Evolutionary conservation across 2,329 filamentous ascomycete species (phyloP), one percentile per base, ranked within the genome.

Genomic region (Magnaporthiopsis rhizophila): DNA sequence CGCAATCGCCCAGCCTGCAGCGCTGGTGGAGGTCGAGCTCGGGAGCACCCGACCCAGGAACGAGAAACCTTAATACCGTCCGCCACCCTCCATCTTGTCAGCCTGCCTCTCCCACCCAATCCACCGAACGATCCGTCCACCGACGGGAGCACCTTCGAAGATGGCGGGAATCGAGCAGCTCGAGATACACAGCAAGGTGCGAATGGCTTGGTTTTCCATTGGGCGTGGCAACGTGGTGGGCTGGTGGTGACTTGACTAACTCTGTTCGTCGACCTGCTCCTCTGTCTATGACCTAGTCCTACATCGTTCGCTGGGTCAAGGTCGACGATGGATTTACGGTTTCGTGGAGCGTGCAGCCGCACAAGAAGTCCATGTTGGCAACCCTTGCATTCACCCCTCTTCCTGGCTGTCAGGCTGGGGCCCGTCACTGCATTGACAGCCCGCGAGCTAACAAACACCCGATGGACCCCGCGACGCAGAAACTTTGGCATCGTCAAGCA

Each of bases 401-500:
- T 7, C 45, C 3, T 24, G 45, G 21, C 45, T 13, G 21, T 8
- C 7, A 11, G 6, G 5, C 45, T 24, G 45, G 3, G 21, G n/a
- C 45, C 21, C 45, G 45, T 24, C 1, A 7, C 38, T 13, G 38
- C 38, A 5, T 59, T 53, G 15, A 36, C 45, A 38, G 26, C 66
- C 64, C 53, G 65, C 45, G 21, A 38, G 32, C 66, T 64, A 58
- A 66, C 50, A 21, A 61, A 58, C 30, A 9, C 5, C 53, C 36
- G 53, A 62, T 24, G 3, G 2, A 9, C 21, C 45, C 11, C 36
- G 32, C 3, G 18, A 11, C 12, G 28, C 72, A 89, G 87, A 77
- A 97, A 98, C 79, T 97, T 99, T 75, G 95, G 93, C 73, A 90
- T 99, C 72, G 96, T 99, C 78, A 98, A 97, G 75, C 95, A 98